phyloP scores from a whole-genome alignment of 805 yeast genomes.

The Saccharomycopsis sp. region DNA sequence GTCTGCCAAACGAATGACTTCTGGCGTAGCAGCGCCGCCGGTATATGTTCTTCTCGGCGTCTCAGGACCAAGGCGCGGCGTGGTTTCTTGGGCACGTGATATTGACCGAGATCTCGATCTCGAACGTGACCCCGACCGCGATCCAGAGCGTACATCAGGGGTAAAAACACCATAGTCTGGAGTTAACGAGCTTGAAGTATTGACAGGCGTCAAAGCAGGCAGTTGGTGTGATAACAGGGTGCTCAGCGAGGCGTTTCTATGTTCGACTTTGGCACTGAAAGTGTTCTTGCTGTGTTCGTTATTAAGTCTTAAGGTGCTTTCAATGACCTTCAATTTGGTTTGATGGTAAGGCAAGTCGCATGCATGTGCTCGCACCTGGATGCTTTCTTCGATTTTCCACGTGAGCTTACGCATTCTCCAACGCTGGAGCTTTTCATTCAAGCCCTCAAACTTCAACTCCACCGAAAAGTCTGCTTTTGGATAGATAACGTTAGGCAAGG shows the following conservation, averaged over 20 bases:
- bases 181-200: not conserved
- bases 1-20: not conserved
- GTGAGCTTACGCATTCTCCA: slow-evolving; percentile 90
- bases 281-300: slow-evolving; percentile 16
- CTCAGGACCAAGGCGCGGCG: too few species aligned
- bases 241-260: not conserved
- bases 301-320: slow-evolving; percentile 35
- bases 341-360: slow-evolving; percentile 48
- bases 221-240: not conserved
- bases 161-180: not conserved
- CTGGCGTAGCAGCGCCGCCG: not conserved
- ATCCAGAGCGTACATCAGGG: too few species aligned
- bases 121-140: not conserved
- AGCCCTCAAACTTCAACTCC: slow-evolving; percentile 75
- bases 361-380: slow-evolving; percentile 51
- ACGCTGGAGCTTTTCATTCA: slow-evolving; percentile 46
- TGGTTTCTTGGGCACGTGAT: too few species aligned
- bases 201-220: not conserved
- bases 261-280: not conserved
- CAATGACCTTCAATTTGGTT: slow-evolving; percentile 40
- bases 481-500: slow-evolving; percentile 80
- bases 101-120: too few species aligned
- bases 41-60: too few species aligned
- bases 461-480: slow-evolving; percentile 83
- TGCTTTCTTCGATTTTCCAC: slow-evolving; percentile 85